A percentile compares a stretch with the other conserved stretches of the same genome.
phyloP scores from a whole-genome alignment of 805 yeast species.

The Candida vartiovaarae region DNA sequence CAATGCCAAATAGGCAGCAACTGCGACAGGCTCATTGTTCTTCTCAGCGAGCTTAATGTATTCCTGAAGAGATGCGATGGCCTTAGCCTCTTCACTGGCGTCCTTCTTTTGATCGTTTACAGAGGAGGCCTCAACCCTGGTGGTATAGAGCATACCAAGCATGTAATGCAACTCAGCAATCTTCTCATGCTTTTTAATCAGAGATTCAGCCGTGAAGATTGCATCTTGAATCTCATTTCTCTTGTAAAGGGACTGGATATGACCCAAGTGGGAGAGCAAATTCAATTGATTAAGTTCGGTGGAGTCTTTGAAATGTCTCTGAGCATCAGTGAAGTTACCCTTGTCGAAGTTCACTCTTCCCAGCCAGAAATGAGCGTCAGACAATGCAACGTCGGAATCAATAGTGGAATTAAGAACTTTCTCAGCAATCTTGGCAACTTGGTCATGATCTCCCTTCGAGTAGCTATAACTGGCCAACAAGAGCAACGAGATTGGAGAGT shows the following conservation, averaged over 20 bases:
- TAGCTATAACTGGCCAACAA: constrained; percentile 66
- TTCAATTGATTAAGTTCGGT: constrained; percentile 57
- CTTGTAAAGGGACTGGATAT: constrained; percentile 76
- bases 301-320: constrained; percentile 66
- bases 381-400: constrained; percentile 34
- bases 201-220: constrained; percentile 71
- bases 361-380: constrained; percentile 76
- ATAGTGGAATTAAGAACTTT: constrained; percentile 37
- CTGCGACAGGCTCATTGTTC: constrained; percentile 48
- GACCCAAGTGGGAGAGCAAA: constrained; percentile 67
- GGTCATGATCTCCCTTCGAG: constrained; percentile 53
- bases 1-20: constrained; percentile 61
- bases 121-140: constrained; percentile 5
- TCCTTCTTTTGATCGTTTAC: constrained; percentile 1
- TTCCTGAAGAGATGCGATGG: constrained; percentile 60
- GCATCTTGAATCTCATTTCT: constrained; percentile 79
- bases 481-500: constrained; percentile 57
- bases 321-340: constrained; percentile 61
- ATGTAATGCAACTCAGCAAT: constrained; percentile 69
- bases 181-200: constrained; percentile 58
- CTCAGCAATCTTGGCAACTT: constrained; percentile 50
- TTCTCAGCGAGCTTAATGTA: constrained; percentile 59
- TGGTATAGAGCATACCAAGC: constrained; percentile 66
- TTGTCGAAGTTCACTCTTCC: constrained; percentile 67
- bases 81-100: constrained; percentile 30